Evolutionary conservation across 169 alveolate species (phyloP).

Genomic region (Plasmodium vivax): DNA sequence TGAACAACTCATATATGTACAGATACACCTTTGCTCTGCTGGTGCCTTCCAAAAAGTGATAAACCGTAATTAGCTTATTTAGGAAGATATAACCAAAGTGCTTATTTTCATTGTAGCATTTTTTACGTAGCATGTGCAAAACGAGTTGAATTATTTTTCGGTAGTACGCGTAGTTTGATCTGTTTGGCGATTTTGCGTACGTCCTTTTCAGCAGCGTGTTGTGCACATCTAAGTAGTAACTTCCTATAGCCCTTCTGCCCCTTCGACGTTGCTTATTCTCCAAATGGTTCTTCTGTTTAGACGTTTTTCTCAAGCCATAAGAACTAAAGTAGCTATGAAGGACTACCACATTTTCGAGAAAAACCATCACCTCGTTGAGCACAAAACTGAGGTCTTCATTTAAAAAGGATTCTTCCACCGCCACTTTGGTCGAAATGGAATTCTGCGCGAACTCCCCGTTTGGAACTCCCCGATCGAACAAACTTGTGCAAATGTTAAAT

Average conservation of each 20-base stretch:
- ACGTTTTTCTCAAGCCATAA: neutral
- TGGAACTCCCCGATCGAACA: conserved; percentile 18
- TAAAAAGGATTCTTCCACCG: conserved; percentile 9
- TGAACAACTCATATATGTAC: conserved; percentile 54
- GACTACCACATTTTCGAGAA: conserved; percentile 43
- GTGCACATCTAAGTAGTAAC: conserved; percentile 11
- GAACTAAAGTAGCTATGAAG: conserved; percentile 27
- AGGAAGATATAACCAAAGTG: conserved; percentile 48
- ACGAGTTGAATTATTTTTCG: conserved; percentile 29
- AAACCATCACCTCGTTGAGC: conserved; percentile 38
- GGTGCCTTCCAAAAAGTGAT: conserved; percentile 36
- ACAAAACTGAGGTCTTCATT: conserved; percentile 50
- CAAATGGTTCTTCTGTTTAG: neutral
- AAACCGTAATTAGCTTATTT: conserved; percentile 60
- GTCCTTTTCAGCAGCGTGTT: conserved; percentile 27
- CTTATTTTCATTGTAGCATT: conserved; percentile 39
- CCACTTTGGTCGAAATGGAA: conserved; percentile 49
- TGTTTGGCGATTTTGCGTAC: neutral
- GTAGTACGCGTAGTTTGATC: conserved; percentile 31
- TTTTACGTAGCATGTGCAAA: conserved; percentile 36
- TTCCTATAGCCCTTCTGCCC: neutral
- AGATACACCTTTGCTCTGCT: conserved; percentile 24
- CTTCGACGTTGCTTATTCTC: neutral
- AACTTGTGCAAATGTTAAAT: conserved; percentile 46
- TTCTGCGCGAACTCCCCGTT: conserved; percentile 2